A percentile compares a stretch with the other conserved stretches of the same genome.
Evolutionary conservation across 768 basidiomycete species (phyloP).

Genomic region (Agaricus subrufescens): DNA sequence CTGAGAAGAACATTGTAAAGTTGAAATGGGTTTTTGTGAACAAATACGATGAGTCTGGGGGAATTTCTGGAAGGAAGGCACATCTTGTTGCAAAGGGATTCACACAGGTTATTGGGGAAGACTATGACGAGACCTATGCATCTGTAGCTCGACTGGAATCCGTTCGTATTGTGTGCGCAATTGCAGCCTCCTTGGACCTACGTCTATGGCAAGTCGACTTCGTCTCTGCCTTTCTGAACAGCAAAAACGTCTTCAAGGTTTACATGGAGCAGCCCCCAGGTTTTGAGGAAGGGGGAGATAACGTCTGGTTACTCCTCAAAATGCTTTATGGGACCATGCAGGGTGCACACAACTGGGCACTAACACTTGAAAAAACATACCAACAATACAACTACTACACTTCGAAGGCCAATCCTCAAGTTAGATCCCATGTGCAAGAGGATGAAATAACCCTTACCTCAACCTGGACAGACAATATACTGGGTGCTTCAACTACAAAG

Average conservation of each 20-base stretch:
- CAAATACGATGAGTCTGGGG: conserved; percentile 13
- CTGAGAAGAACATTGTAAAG: conserved; percentile 5
- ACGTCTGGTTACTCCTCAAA: neutral
- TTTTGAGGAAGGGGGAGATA: too few species aligned
- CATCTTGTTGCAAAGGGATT: conserved; percentile 15
- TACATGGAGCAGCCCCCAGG: too few species aligned
- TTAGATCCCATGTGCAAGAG: conserved; percentile 6
- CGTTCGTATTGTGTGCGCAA: conserved; percentile 14
- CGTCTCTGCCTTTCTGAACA: conserved; percentile 10
- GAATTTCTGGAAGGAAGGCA: conserved; percentile 12
- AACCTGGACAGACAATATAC: neutral
- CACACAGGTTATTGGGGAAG: conserved; percentile 11
- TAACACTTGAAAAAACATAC: conserved; percentile 8
- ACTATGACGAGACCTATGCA: conserved; percentile 15
- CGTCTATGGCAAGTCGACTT: conserved; percentile 17
- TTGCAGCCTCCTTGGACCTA: conserved; percentile 8
- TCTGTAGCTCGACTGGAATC: conserved; percentile 15
- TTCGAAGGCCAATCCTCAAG: neutral
- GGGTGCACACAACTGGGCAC: conserved; percentile 9
- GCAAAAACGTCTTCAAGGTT: too few species aligned
- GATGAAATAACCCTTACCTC: conserved; percentile 5
- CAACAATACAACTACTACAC: conserved; percentile 10
- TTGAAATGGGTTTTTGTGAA: conserved; percentile 11
- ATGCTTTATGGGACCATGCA: conserved; percentile 17
- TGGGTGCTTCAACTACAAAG: too few species aligned